Base-by-base conservation (phyloP, 345 rosid species). In the Populus deltoides region DNA sequence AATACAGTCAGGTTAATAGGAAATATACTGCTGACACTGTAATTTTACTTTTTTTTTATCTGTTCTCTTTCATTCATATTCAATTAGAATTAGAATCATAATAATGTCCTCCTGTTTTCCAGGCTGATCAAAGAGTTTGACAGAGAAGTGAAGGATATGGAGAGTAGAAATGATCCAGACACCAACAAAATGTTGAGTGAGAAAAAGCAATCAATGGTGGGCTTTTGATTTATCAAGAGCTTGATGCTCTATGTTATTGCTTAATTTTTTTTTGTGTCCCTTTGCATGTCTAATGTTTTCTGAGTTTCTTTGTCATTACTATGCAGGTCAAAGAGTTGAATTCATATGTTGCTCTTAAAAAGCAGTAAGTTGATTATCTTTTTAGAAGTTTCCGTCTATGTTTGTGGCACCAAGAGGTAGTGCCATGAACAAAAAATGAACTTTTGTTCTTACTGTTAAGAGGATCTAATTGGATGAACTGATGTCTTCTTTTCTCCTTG, bases 41-140 rank as follows among this genome's bases (percentile, higher is more conserved):
- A 11, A 0, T 49, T 6, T 24, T 75, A 53, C 31, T 7, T 49
- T 35, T 35, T 35, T 47, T 24, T 36, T 24, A 11, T 33, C 41
- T 5, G 27, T 59, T 70, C 35, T 25, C 55, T 66, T 66, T 38
- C 33, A 7, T 41, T 51, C 29, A n/a, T 22, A 24, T 38, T 24
- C 12, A 27, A 29, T 57, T 57, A 57, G 63, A 57, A 31, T 29
- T 24, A 18, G 29, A 51, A 53, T 2, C n/a, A 16, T 49, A 74
- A 74, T 38, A 49, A 41, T n/a, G 15, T 77, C 69, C 61, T 33
- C 33, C 74, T 53, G 62, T 78, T 55, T 81, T 81, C 78, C 90
- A 95, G 99, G 88, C 97, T 95, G 82, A 91, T 95, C 72, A 95
- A 93, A 82, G 99, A 95, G 73, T 95, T 93, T 79, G 99, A 95